These are phyloP conservation scores for Albophoma yamanashiensis DNA, from an alignment of 2,329 filamentous ascomycete genomes.

Conservation along the genomic window DNA sequence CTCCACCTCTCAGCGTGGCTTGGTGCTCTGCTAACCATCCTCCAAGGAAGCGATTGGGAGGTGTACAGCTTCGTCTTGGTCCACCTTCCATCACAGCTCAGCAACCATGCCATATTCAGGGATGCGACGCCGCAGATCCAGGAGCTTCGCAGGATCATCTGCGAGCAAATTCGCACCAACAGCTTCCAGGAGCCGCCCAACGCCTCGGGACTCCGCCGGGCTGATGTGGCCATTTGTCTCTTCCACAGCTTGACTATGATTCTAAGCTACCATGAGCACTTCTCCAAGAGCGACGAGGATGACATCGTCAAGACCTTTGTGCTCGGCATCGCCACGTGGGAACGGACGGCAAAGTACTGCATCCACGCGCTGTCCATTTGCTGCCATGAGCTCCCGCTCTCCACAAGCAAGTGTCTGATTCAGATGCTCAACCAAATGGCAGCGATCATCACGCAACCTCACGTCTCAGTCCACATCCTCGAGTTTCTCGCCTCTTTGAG, in stretches of 20 bases:
- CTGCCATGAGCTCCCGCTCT: slow-evolving; percentile 84
- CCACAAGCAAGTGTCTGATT: slow-evolving; percentile 75
- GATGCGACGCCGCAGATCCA: slow-evolving; percentile 65
- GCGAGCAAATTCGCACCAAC: slow-evolving; percentile 70
- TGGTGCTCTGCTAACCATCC: slow-evolving; percentile 62
- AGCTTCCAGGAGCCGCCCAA: slow-evolving; percentile 72
- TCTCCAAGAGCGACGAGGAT: slow-evolving; percentile 76
- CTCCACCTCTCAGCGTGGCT: slow-evolving; percentile 61
- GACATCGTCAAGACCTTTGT: slow-evolving; percentile 82
- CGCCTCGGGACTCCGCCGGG: slow-evolving; percentile 70
- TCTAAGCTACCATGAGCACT: slow-evolving; percentile 80
- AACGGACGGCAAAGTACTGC: slow-evolving; percentile 81
- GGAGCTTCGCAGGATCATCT: slow-evolving; percentile 63
- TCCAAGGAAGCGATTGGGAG: slow-evolving; percentile 77
- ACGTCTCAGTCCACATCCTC: slow-evolving; percentile 87
- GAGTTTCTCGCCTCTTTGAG: slow-evolving; percentile 90
- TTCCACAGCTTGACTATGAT: slow-evolving; percentile 82
- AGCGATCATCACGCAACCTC: slow-evolving; percentile 86
- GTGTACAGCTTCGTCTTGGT: slow-evolving; percentile 84
- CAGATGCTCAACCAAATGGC: slow-evolving; percentile 88
- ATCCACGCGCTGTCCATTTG: slow-evolving; percentile 93
- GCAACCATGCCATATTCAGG: slow-evolving; percentile 78
- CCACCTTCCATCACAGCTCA: slow-evolving; percentile 76
- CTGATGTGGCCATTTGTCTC: slow-evolving; percentile 80
- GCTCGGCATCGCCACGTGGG: slow-evolving; percentile 72